Conservation (phyloP, 495 filamentous ascomycete genomes). For the Neurospora sp. region DNA sequence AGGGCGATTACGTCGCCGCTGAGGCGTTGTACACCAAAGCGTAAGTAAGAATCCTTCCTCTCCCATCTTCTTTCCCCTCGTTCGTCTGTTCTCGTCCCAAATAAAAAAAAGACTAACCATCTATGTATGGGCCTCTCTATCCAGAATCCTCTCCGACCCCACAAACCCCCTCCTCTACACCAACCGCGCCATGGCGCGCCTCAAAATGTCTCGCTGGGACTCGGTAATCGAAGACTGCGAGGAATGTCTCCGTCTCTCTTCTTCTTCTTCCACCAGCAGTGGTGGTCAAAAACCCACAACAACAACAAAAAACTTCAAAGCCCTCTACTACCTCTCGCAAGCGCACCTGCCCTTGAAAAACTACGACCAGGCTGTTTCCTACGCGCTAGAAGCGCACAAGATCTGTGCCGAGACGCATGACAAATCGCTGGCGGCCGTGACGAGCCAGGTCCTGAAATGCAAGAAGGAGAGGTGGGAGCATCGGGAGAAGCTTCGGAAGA, state of each 20-base stretch:
- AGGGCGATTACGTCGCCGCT: slow-evolving; percentile 61
- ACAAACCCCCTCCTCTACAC: slow-evolving; percentile 60
- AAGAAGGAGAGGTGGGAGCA: slow-evolving; percentile 69
- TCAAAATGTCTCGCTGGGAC: slow-evolving; percentile 62
- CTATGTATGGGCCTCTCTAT: no score
- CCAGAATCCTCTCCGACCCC: slow-evolving; percentile 48
- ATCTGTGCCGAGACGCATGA: slow-evolving; percentile 52
- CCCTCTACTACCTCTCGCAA: slow-evolving; percentile 72
- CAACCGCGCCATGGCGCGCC: slow-evolving; percentile 79
- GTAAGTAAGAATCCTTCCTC: slow-evolving; percentile 34
- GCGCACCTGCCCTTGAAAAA: slow-evolving; percentile 66
- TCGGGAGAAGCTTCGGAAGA: slow-evolving; percentile 36
- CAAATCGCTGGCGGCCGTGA: slow-evolving; percentile 54
- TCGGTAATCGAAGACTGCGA: slow-evolving; percentile 72
- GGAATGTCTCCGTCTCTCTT: slow-evolving; percentile 55
- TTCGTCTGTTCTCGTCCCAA: neutral
- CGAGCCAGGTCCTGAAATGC: slow-evolving; percentile 56
- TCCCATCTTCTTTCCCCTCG: neutral
- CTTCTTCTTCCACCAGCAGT: slow-evolving; percentile 28
- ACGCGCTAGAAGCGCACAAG: slow-evolving; percentile 63
- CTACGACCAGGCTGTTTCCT: slow-evolving; percentile 62
- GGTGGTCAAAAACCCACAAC: neutral
- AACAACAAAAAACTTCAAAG: slow-evolving; percentile 48
- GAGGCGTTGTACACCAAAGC: slow-evolving; percentile 80
- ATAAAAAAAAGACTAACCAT: no score